A percentile compares a stretch with the other conserved stretches of the same genome.
Conservation (phyloP, 163 green algal genomes). For the Prototheca wickerhamii region DNA sequence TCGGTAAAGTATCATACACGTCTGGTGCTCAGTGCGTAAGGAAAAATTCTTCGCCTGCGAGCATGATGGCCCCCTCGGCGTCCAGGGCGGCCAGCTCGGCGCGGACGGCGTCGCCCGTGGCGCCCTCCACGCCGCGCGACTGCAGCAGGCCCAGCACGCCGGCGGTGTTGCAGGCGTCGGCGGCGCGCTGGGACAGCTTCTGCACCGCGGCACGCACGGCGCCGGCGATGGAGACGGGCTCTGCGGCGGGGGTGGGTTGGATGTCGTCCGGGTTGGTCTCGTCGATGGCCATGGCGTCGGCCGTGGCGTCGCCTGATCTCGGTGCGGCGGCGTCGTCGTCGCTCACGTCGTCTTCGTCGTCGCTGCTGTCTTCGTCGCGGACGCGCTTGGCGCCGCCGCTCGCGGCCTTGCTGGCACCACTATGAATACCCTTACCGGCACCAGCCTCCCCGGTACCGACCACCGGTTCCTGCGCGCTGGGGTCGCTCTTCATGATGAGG, state of each 20-base stretch:
- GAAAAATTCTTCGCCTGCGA: slow-evolving; percentile 26
- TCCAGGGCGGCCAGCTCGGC: slow-evolving; percentile 18
- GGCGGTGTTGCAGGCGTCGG: slow-evolving; percentile 17
- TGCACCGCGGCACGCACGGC: slow-evolving; percentile 12
- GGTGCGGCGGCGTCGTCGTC: background rate
- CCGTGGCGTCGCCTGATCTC: slow-evolving; percentile 3
- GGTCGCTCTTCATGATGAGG: slow-evolving; percentile 43
- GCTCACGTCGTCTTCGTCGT: slow-evolving; percentile 17
- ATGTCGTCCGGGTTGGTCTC: slow-evolving; percentile 16
- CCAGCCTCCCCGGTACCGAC: background rate
- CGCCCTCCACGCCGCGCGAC: slow-evolving; percentile 6
- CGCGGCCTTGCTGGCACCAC: background rate
- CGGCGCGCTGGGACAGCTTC: slow-evolving; percentile 9
- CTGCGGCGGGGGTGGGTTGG: background rate
- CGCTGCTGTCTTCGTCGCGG: slow-evolving; percentile 9
- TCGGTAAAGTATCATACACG: background rate
- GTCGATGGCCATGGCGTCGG: background rate
- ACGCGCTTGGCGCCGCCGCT: slow-evolving; percentile 14
- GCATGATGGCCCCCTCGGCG: slow-evolving; percentile 7
- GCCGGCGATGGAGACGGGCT: background rate
- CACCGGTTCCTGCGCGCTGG: slow-evolving; percentile 16
- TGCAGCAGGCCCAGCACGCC: slow-evolving; percentile 21
- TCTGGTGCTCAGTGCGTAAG: slow-evolving; percentile 6
- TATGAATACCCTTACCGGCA: background rate
- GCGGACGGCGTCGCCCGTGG: slow-evolving; percentile 3